Conservation (phyloP, 2,329 filamentous ascomycete species). For the Neoascochyta sp. region DNA sequence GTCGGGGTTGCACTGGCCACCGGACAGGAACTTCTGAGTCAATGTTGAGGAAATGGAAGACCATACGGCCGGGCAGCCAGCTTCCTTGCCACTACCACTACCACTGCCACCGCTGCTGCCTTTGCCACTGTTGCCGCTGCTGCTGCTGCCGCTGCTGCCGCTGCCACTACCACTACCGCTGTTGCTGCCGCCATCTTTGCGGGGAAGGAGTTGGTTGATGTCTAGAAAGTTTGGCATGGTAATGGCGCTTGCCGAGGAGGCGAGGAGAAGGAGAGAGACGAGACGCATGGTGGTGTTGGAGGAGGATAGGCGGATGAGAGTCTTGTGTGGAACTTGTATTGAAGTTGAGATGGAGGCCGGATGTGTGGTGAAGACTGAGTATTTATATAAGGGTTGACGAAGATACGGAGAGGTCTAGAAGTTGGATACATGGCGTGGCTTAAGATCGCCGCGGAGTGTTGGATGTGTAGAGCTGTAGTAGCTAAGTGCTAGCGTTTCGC, state of each 20-base stretch:
- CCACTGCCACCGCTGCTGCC: slow-evolving; percentile 1
- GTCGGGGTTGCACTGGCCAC: slow-evolving; percentile 13
- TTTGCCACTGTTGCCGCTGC: slow-evolving; percentile 1
- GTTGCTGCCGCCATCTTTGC: slow-evolving; percentile 7
- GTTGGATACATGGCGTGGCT: too few relatives aligned
- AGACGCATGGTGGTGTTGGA: slow-evolving; percentile 13
- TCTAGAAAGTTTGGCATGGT: slow-evolving; percentile 12
- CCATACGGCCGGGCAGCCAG: slow-evolving; percentile 11
- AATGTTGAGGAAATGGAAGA: slow-evolving; percentile 4
- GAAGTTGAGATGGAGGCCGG: too few relatives aligned
- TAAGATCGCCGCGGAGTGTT: too few relatives aligned
- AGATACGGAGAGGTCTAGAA: too few relatives aligned
- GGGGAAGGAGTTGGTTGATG: slow-evolving; percentile 10
- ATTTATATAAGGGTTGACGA: too few relatives aligned
- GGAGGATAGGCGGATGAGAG: too few relatives aligned
- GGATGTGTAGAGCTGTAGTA: too few relatives aligned
- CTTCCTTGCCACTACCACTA: too few relatives aligned
- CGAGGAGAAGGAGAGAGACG: slow-evolving; percentile 11
- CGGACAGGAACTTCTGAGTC: slow-evolving; percentile 16
- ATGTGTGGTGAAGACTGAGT: too few relatives aligned
- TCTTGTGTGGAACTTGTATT: too few relatives aligned
- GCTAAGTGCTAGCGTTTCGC: too few relatives aligned
- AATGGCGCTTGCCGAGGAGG: slow-evolving; percentile 14
- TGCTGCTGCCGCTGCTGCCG: too few relatives aligned
- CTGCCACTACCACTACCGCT: slow-evolving; percentile 1